Conservation (phyloP, 2,329 filamentous ascomycete species). For the Epichloe amarillans region DNA sequence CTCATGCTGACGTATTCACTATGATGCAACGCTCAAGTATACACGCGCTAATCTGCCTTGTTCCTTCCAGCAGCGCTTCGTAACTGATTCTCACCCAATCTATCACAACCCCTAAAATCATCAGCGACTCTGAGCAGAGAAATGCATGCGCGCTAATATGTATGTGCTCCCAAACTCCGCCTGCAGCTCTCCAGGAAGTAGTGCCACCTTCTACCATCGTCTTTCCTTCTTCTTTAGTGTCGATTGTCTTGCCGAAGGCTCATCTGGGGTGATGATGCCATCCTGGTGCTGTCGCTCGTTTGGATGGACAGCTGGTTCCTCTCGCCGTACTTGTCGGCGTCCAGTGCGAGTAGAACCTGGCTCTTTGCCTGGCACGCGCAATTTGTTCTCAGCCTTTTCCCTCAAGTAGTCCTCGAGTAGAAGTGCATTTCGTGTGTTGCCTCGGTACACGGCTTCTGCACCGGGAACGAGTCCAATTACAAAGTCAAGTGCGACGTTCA, state of each 20-base stretch:
- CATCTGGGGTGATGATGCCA: background rate
- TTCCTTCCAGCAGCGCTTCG: background rate
- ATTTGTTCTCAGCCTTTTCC: constrained; percentile 48
- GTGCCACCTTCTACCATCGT: background rate
- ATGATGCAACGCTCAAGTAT: too few species aligned
- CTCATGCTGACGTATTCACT: too few species aligned
- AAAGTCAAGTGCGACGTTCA: constrained; percentile 69
- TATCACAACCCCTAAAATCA: background rate
- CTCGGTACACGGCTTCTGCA: constrained; percentile 57
- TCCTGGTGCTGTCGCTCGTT: background rate
- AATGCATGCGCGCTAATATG: background rate
- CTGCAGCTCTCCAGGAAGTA: background rate
- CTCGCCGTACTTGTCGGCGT: constrained; percentile 27
- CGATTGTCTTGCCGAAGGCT: background rate
- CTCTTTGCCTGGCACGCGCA: constrained; percentile 30
- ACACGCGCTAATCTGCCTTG: background rate
- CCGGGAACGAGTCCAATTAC: constrained; percentile 59
- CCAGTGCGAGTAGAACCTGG: constrained; percentile 35
- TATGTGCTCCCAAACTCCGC: background rate
- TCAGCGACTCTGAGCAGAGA: background rate
- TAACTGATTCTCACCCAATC: background rate
- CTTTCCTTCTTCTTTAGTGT: background rate
- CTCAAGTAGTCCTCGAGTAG: constrained; percentile 56
- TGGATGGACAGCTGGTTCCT: constrained; percentile 4
- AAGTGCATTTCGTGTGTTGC: constrained; percentile 64